Evolutionary conservation across 345 rosid species (phyloP), one percentile per base, ranked within the genome.

Genomic region (Brassica nigra): DNA sequence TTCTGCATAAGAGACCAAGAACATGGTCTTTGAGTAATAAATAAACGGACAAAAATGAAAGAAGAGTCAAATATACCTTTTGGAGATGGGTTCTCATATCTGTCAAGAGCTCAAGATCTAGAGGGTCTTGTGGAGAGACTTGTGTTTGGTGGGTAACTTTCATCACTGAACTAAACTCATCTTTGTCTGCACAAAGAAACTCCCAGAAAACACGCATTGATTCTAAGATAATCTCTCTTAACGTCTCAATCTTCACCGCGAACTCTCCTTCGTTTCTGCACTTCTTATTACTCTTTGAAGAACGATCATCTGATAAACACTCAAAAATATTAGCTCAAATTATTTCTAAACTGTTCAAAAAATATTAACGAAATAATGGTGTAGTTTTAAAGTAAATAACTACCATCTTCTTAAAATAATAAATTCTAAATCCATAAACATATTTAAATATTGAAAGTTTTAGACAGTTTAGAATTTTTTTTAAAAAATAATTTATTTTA

Each of bases 201-300:
- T 86, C 94, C 97, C 86, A 87, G 74, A 86, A 91, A 0, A 83
- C 80, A 12, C 54, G 76, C 88, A 87, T 86, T 0, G 91, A 84
- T 81, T 88, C 90, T 71, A 76, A 72, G 1, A 91, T 75, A 71
- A 79, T 83, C 67, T 81, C 86, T 37, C 52, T 75, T 31, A 91
- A 57, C 34, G 68, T 70, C 15, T 84, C 81, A 54, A 44, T 72
- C 61, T 86, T 81, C 27, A 91, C 81, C 11, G 87, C 83, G 54
- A 83, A 81, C 71, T 82, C 83, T 3, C 85, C 87, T 54, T 88
- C 84, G 67, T 79, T 65, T 70, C 78, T 83, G 49, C 83, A 80
- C 76, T 70, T 86, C 81, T 85, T 89, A 66, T 77, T 83, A 55
- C 79, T 76, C 68, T 78, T 86, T 20, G 76, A 78, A 5, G 80